Evolutionary conservation across 768 basidiomycete species (phyloP).

Genomic region (Psilocybe cubensis): DNA sequence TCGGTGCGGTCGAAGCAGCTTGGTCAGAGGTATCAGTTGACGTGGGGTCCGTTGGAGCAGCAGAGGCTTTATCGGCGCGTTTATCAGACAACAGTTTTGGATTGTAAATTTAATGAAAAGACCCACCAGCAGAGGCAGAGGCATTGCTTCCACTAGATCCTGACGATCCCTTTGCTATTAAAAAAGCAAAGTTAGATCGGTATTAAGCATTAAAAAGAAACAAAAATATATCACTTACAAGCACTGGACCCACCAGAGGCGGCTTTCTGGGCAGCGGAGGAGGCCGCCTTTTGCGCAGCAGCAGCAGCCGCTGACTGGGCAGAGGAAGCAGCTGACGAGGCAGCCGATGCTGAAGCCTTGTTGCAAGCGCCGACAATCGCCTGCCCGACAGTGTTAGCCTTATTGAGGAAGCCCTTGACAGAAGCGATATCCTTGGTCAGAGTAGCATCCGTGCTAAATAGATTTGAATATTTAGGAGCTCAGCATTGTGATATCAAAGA

Average conservation of each 20-base stretch:
- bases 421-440: constrained; percentile 21
- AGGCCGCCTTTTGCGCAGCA: constrained; percentile 6
- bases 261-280: constrained; percentile 6
- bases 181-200: neutral
- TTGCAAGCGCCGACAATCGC: constrained; percentile 25
- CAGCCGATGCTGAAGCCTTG: constrained; percentile 13
- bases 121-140: constrained; percentile 5
- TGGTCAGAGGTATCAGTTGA: constrained; percentile 13
- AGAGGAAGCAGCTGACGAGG: constrained; percentile 3
- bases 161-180: constrained; percentile 16
- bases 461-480: neutral
- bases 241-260: constrained; percentile 13
- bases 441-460: constrained; percentile 20
- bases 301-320: constrained; percentile 10
- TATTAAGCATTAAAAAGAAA: neutral
- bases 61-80: constrained; percentile 1
- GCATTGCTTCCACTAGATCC: constrained; percentile 15
- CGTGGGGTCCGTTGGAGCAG: constrained; percentile 10
- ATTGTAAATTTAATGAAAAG: neutral
- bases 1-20: constrained; percentile 12
- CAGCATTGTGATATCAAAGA: neutral
- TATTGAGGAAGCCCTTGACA: constrained; percentile 23
- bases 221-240: constrained; percentile 3
- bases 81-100: neutral
- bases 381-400: constrained; percentile 24